Evolutionary conservation across 352 stramenopile species (phyloP).

Genomic region (Paralagenidium karlingii): DNA sequence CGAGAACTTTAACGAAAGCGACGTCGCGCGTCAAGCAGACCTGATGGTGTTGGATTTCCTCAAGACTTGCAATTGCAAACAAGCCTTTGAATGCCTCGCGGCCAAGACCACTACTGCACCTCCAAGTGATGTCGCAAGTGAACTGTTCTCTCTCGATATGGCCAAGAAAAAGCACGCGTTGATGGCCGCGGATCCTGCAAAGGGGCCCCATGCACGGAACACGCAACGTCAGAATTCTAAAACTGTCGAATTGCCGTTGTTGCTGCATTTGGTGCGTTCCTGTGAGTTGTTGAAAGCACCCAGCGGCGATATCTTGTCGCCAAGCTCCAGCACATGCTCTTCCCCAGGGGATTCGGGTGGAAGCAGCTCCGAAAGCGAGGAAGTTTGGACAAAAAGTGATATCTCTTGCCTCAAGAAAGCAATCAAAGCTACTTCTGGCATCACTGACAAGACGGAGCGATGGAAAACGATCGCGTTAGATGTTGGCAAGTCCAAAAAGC

Average conservation of each 20-base stretch:
- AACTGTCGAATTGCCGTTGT: conserved; percentile 6
- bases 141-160: conserved; percentile 38
- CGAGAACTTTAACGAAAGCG: too few relatives aligned
- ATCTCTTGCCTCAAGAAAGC: conserved; percentile 42
- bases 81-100: conserved; percentile 40
- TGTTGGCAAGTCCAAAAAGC: conserved; percentile 64
- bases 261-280: conserved; percentile 35
- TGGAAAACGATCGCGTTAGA: conserved; percentile 54
- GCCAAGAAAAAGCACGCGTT: too few relatives aligned
- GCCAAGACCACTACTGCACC: conserved; percentile 10
- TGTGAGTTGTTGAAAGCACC: conserved; percentile 2
- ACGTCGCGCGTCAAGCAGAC: conserved; percentile 46
- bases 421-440: conserved; percentile 45
- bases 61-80: conserved; percentile 35
- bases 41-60: conserved; percentile 62
- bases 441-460: conserved; percentile 58
- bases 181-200: too few relatives aligned
- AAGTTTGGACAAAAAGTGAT: conserved; percentile 45
- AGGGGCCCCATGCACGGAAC: too few relatives aligned
- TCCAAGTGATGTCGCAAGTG: conserved; percentile 17
- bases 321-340: conserved; percentile 2
- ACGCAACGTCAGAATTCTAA: conserved; percentile 6
- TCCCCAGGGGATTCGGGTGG: background rate
- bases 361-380: conserved; percentile 4
- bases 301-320: conserved; percentile 3